Evolutionary conservation across 768 basidiomycete species (phyloP).

Genomic region (Agrocybe chaxingu): DNA sequence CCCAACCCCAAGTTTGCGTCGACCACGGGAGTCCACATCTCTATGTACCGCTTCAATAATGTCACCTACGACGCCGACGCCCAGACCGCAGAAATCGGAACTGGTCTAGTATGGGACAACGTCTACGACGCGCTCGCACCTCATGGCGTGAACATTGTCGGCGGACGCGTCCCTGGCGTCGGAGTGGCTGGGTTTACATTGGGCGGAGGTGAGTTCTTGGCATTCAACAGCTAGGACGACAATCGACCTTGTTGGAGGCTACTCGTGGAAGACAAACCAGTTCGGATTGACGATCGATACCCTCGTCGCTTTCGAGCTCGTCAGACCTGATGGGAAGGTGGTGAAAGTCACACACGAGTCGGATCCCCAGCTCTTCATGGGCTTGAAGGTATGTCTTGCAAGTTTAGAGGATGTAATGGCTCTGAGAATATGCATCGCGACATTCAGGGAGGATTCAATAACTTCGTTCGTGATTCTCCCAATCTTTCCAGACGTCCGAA

Average conservation of each 20-base stretch:
- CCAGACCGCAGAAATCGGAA: slow-evolving; percentile 39
- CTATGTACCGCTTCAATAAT: slow-evolving; percentile 46
- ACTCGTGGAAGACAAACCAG: slow-evolving; percentile 60
- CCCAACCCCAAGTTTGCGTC: slow-evolving; percentile 58
- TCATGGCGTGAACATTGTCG: slow-evolving; percentile 50
- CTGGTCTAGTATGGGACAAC: slow-evolving; percentile 64
- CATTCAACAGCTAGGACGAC: slow-evolving; percentile 20
- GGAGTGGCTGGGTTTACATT: slow-evolving; percentile 59
- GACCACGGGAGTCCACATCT: slow-evolving; percentile 56
- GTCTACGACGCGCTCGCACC: slow-evolving; percentile 52
- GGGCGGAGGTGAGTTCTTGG: slow-evolving; percentile 48
- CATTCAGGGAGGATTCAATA: no score
- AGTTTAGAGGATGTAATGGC: no score
- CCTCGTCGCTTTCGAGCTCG: slow-evolving; percentile 47
- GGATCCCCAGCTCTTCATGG: no score
- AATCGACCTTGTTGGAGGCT: slow-evolving; percentile 41
- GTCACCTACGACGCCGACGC: slow-evolving; percentile 37
- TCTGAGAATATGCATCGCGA: no score
- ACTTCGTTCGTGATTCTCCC: no score
- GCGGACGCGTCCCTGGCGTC: slow-evolving; percentile 55
- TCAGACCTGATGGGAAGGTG: slow-evolving; percentile 46
- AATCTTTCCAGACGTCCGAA: no score
- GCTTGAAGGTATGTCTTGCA: no score
- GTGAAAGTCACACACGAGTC: slow-evolving; percentile 14
- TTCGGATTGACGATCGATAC: slow-evolving; percentile 53